Conservation (phyloP, 768 basidiomycete species). For the Termitomyces heimii region DNA sequence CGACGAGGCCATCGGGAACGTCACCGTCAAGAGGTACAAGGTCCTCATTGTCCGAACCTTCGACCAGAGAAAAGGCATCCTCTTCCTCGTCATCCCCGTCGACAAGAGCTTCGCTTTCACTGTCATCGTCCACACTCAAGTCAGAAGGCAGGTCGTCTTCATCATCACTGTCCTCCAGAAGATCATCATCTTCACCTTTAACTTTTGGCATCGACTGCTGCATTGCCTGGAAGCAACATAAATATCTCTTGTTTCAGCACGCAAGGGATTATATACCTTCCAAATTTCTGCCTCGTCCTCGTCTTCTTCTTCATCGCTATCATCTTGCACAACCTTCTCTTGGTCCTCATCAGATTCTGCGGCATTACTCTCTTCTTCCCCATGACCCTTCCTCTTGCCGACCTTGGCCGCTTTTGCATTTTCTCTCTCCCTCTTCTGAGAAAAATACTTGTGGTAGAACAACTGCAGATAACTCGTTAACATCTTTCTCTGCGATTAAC, state of each 20-base stretch:
- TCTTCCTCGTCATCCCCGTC: slow-evolving; percentile 30
- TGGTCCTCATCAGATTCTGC: slow-evolving; percentile 37
- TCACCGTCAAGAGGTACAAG: slow-evolving; percentile 54
- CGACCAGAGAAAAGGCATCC: slow-evolving; percentile 48
- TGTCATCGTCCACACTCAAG: slow-evolving; percentile 25
- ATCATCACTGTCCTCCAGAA: slow-evolving; percentile 28
- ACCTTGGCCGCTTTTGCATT: slow-evolving; percentile 38
- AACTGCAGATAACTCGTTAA: slow-evolving; percentile 33
- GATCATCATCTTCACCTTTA: slow-evolving; percentile 39
- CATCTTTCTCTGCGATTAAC: neutral
- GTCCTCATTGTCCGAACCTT: slow-evolving; percentile 70
- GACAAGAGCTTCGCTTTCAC: slow-evolving; percentile 16
- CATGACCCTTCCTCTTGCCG: slow-evolving; percentile 26
- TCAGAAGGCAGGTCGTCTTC: slow-evolving; percentile 23
- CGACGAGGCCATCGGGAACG: slow-evolving; percentile 50
- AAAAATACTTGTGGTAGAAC: slow-evolving; percentile 91
- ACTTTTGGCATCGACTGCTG: slow-evolving; percentile 74
- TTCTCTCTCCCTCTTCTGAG: slow-evolving; percentile 56
- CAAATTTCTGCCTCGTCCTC: slow-evolving; percentile 72
- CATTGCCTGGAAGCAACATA: slow-evolving; percentile 59
- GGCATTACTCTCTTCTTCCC: slow-evolving; percentile 28
- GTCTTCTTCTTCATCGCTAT: slow-evolving; percentile 39
- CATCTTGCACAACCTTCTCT: slow-evolving; percentile 32
- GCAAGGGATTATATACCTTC: slow-evolving; percentile 53
- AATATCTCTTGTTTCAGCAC: neutral